A percentile compares a stretch with the other conserved stretches of the same genome.
Conservation (phyloP, 768 basidiomycete species). For the Tremella yokohamensis region DNA sequence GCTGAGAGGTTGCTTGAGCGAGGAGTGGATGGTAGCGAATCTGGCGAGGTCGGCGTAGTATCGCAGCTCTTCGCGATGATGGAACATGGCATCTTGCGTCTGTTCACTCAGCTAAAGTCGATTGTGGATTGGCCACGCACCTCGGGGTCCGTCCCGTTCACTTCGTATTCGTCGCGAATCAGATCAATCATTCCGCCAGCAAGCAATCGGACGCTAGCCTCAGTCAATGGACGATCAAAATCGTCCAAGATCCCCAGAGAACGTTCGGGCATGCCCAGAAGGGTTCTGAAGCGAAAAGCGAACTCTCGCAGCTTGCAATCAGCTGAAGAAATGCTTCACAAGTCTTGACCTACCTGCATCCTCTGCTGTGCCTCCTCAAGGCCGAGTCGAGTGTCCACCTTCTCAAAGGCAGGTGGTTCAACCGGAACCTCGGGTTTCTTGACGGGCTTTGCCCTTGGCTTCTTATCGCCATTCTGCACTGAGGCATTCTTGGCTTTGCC, state of each 20-base stretch:
- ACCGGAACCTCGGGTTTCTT: slow-evolving; percentile 10
- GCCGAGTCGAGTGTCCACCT: slow-evolving; percentile 27
- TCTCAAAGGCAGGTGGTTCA: slow-evolving; percentile 33
- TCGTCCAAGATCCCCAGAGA: slow-evolving; percentile 31
- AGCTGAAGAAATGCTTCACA: background rate
- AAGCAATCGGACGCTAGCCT: slow-evolving; percentile 34
- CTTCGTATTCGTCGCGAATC: slow-evolving; percentile 29
- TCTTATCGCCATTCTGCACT: background rate
- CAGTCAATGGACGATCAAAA: slow-evolving; percentile 39
- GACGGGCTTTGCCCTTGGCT: slow-evolving; percentile 7
- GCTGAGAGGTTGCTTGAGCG: slow-evolving; percentile 16
- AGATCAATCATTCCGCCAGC: slow-evolving; percentile 38
- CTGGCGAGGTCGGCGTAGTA: slow-evolving; percentile 41
- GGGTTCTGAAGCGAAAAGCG: slow-evolving; percentile 25
- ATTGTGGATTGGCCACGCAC: slow-evolving; percentile 11
- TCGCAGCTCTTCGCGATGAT: slow-evolving; percentile 34
- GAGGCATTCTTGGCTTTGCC: slow-evolving; percentile 1
- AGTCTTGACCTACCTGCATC: slow-evolving; percentile 21
- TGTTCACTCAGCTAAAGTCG: background rate
- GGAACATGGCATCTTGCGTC: slow-evolving; percentile 17
- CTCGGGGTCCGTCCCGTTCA: slow-evolving; percentile 17
- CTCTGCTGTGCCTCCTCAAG: slow-evolving; percentile 30
- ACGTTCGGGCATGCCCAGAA: slow-evolving; percentile 29
- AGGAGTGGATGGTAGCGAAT: slow-evolving; percentile 29
- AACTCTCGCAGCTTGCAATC: slow-evolving; percentile 35